These are phyloP conservation scores for Anethum foeniculum DNA, from an alignment of 140 eudicot species.

Conservation along the genomic window DNA sequence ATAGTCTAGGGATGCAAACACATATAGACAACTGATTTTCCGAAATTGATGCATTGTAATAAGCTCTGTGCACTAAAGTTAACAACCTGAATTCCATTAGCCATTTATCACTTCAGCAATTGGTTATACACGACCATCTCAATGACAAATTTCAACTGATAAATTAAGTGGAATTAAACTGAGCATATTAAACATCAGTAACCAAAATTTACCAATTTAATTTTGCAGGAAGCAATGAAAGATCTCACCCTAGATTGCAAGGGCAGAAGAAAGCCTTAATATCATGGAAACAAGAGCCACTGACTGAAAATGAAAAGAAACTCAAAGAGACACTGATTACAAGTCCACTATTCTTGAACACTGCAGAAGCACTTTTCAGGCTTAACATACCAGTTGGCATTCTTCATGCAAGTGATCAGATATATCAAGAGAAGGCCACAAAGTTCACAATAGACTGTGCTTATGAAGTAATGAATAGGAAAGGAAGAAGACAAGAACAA, in stretches of 20 bases:
- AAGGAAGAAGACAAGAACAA: slow-evolving; percentile 60
- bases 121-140: neutral
- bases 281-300: slow-evolving; percentile 33
- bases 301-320: slow-evolving; percentile 61
- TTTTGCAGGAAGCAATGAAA: slow-evolving; percentile 20
- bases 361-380: slow-evolving; percentile 80
- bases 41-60: no score
- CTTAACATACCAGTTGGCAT: slow-evolving; percentile 64
- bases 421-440: slow-evolving; percentile 21
- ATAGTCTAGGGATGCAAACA: no score
- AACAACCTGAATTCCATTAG: neutral
- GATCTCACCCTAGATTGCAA: neutral
- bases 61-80: neutral
- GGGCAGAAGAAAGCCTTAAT: slow-evolving; percentile 28
- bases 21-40: no score
- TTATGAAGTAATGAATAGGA: slow-evolving; percentile 65
- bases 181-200: neutral
- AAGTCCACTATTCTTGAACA: slow-evolving; percentile 60
- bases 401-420: slow-evolving; percentile 46
- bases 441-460: slow-evolving; percentile 58
- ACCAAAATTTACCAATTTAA: neutral
- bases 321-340: slow-evolving; percentile 63
- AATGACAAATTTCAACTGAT: neutral
- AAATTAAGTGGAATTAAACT: neutral
- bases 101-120: neutral